phyloP scores from a whole-genome alignment of 805 yeast species.

The Yarrowia bubula region DNA sequence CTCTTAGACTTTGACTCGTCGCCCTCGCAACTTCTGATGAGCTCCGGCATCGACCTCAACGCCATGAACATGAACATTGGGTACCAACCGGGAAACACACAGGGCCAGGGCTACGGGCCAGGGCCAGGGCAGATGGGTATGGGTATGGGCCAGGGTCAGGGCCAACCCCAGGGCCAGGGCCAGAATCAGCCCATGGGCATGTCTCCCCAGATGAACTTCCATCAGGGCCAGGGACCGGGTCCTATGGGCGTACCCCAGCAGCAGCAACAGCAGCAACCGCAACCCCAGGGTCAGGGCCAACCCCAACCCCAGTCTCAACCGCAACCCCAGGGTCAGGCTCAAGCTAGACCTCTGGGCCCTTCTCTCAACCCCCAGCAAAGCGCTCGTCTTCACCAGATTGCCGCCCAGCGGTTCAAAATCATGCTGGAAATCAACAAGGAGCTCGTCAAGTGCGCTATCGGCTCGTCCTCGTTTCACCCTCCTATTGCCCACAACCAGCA shows the following conservation, averaged over 20 bases:
- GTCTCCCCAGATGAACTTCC: constrained; percentile 22
- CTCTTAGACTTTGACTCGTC: constrained; percentile 22
- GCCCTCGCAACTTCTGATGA: constrained; percentile 9
- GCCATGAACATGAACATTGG: constrained; percentile 26
- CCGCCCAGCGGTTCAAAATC: constrained; percentile 33
- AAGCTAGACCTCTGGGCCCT: background rate
- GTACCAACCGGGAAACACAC: background rate
- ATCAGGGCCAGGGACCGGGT: background rate
- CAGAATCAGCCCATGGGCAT: background rate
- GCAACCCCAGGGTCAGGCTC: background rate
- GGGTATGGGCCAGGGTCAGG: background rate
- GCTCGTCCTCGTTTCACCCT: constrained; percentile 21
- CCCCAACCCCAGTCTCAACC: background rate
- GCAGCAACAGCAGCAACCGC: background rate
- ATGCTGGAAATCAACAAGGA: constrained; percentile 39
- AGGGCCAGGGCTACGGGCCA: constrained; percentile 4
- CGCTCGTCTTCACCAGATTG: background rate
- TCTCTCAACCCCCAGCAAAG: background rate
- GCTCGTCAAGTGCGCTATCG: constrained; percentile 34
- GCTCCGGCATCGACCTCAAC: constrained; percentile 17
- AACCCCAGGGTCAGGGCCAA: background rate
- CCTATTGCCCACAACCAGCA: background rate
- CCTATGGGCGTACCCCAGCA: no score
- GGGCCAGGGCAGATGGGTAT: constrained; percentile 6
- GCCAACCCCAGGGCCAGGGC: background rate